These are phyloP conservation scores for Gardenia jasminoides DNA, from an alignment of 257 asterid species.

Conservation along the genomic window DNA sequence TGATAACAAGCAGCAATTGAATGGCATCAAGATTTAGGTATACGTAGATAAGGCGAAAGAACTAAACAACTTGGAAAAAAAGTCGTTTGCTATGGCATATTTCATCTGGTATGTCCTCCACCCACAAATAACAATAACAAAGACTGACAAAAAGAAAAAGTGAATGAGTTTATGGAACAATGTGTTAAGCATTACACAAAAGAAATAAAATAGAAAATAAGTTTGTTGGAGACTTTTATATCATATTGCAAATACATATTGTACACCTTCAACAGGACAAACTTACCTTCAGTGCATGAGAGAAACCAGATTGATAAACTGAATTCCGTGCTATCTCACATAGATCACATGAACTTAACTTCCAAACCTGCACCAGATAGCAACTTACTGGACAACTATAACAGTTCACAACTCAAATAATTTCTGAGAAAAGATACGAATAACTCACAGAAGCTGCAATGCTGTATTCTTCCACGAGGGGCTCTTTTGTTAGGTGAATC, in stretches of 20 bases:
- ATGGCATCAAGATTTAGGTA: background rate
- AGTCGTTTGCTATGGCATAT: background rate
- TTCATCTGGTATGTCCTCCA: background rate
- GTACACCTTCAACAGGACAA: background rate
- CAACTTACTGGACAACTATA: background rate
- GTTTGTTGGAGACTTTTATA: background rate
- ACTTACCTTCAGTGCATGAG: constrained; percentile 82
- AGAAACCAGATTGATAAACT: constrained; percentile 92
- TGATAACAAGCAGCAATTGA: background rate
- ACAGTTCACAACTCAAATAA: constrained; percentile 6
- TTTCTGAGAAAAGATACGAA: background rate
- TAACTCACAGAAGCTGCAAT: constrained; percentile 94
- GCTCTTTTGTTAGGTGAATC: constrained; percentile 96
- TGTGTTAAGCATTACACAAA: background rate
- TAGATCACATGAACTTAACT: constrained; percentile 85
- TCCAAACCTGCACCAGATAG: constrained; percentile 36
- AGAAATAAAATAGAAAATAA: background rate
- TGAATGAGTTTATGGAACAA: background rate
- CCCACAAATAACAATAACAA: background rate
- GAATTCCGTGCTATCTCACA: constrained; percentile 99
- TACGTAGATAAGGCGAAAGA: background rate
- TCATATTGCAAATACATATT: background rate
- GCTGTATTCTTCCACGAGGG: constrained; percentile 97
- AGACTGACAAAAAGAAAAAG: background rate
- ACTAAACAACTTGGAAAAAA: background rate